Percentiles rank a stretch among this genome's conserved stretches.
Conservation (phyloP, 495 filamentous ascomycete genomes). For the Penicillium macrosclerotiorum region DNA sequence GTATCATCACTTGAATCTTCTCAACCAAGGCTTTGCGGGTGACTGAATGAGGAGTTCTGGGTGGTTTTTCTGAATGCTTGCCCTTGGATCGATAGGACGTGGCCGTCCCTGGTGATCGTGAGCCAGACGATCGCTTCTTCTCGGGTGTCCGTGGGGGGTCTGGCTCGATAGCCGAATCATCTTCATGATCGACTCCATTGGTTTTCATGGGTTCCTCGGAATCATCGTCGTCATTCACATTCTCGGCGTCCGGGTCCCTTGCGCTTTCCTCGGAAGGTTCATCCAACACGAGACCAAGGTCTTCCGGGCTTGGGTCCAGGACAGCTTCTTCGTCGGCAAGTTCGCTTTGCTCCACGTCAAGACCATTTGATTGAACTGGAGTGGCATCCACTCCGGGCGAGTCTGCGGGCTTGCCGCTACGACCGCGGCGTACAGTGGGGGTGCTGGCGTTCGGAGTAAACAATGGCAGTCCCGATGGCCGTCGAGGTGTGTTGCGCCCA, state of each 20-base stretch:
- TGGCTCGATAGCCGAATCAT: slow-evolving; percentile 12
- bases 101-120: slow-evolving; percentile 18
- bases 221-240: slow-evolving; percentile 7
- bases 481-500: slow-evolving; percentile 39
- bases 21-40: slow-evolving; percentile 41
- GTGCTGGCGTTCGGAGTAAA: slow-evolving; percentile 26
- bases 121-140: slow-evolving; percentile 14
- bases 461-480: slow-evolving; percentile 27
- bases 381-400: slow-evolving; percentile 30
- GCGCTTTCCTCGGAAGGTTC: slow-evolving; percentile 1
- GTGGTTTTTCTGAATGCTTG: slow-evolving; percentile 8
- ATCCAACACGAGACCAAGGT: slow-evolving; percentile 8
- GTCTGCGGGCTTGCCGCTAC: slow-evolving; percentile 35
- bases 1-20: slow-evolving; percentile 35
- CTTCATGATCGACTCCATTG: slow-evolving; percentile 27
- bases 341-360: slow-evolving; percentile 14
- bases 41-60: slow-evolving; percentile 30
- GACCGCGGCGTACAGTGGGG: slow-evolving; percentile 33
- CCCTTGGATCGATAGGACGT: slow-evolving; percentile 23
- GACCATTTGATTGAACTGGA: slow-evolving; percentile 16
- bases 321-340: slow-evolving; percentile 25
- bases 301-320: slow-evolving; percentile 20
- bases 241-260: not conserved
- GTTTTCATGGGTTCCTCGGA: slow-evolving; percentile 6
- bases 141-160: slow-evolving; percentile 16